Evolutionary conservation across 345 rosid species (phyloP), one percentile per base, ranked within the genome.

Genomic region (Hypericum perforatum): DNA sequence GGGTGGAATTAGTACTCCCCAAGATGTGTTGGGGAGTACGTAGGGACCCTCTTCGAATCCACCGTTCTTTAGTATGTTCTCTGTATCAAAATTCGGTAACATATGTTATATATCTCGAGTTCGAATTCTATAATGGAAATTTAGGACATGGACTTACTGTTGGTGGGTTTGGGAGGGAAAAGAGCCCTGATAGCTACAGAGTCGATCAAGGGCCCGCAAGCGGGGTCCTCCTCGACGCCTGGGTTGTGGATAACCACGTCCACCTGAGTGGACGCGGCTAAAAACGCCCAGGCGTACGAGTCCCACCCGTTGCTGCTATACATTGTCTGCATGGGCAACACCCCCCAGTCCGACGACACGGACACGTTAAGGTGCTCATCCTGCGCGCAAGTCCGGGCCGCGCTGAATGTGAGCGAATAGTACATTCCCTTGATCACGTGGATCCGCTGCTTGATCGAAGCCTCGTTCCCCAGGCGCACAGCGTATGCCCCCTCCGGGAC

Each of bases 1-100:
- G 0, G 85, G 79, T 43, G 85, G 79, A 50, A 79, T 66, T 2
- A 79, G 55, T 7, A 73, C 78, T 1, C 85, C 84, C 77, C 76
- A 74, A 0, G 81, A 59, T 8, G 77, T 53, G 69, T 79, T 74
- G 0, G 79, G 79, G 41, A 79, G 62, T 12, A 76, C 6, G 13
- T 71, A 79, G 2, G 85, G 79, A 37, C 85, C 85, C 53, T 67
- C 81, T 54, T 79, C 85, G 7, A 64, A 79, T 0, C 70, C 66
- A 0, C 73, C 75, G 1, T 79, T 79, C 67, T 76, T 79, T 54
- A 79, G 0, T 38, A 79, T 22, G 63, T 76, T 76, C 49, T 60
- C 77, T 72, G 65, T 52, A 57, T 0, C 9, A 56, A 1, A 42
- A 8, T 42, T 42, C 9, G 12, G 12, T 42, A n/a, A n/a, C 9